phyloP scores from a whole-genome alignment of 73 alveolate species.

The Blepharisma stoltei region DNA sequence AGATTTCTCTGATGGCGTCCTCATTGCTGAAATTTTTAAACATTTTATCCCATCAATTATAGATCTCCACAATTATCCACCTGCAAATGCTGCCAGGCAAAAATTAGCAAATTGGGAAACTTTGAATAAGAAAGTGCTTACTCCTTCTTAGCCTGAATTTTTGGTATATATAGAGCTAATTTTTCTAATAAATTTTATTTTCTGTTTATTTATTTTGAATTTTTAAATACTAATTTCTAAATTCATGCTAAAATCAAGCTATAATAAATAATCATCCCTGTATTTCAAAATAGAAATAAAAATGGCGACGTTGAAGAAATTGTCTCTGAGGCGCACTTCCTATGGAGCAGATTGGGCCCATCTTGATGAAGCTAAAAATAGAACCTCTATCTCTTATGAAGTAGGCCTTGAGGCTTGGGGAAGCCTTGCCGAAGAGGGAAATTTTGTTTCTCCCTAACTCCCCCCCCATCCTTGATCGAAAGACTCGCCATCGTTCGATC shows the following conservation, averaged over 20 bases:
- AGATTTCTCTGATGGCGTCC: conserved; percentile 96
- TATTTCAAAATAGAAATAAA: no score
- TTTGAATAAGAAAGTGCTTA: conserved; percentile 76
- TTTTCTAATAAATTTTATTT: not conserved
- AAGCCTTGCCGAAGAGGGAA: no score
- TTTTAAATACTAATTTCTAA: not conserved
- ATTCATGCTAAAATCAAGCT: not conserved
- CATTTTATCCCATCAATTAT: conserved; percentile 70
- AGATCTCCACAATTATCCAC: conserved; percentile 80
- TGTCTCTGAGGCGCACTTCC: no score
- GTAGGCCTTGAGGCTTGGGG: no score
- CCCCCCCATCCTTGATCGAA: no score
- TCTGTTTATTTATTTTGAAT: conserved; percentile 6
- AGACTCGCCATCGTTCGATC: no score
- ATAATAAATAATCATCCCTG: no score
- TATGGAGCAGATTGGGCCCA: no score
- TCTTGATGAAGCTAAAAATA: no score
- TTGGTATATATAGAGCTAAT: not conserved
- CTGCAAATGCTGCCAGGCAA: conserved; percentile 63
- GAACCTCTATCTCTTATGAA: no score
- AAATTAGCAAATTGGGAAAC: conserved; percentile 92
- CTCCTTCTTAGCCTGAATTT: not conserved
- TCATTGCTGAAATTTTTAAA: conserved; percentile 82
- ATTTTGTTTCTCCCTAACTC: no score
- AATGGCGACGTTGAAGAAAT: no score